A percentile compares a stretch with the other conserved stretches of the same genome.
Evolutionary conservation across 352 stramenopile species (phyloP).

Genomic region (Globisporangium recalcitrans): DNA sequence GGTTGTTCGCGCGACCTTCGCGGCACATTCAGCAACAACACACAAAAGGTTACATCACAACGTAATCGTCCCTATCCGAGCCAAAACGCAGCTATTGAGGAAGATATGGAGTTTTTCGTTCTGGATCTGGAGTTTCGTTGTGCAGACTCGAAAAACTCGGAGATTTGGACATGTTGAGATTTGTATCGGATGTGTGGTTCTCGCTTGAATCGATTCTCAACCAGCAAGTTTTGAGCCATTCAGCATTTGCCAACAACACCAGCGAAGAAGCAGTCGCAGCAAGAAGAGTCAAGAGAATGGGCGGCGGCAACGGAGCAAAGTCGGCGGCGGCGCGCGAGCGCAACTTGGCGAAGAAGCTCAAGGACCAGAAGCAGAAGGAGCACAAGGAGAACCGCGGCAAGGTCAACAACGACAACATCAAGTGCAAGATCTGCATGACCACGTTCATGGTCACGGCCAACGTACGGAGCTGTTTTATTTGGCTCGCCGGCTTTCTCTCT

Average conservation of each 20-base stretch:
- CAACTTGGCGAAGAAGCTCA: slow-evolving; percentile 84
- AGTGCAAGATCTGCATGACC: slow-evolving; percentile 88
- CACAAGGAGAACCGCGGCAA: slow-evolving; percentile 77
- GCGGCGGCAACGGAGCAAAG: slow-evolving; percentile 82
- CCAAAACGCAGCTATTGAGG: no score
- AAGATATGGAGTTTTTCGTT: no score
- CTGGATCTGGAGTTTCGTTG: no score
- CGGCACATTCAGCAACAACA: background rate
- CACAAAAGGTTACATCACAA: no score
- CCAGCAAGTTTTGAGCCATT: background rate
- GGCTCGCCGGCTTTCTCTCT: background rate
- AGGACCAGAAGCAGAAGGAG: slow-evolving; percentile 77
- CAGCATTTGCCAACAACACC: background rate
- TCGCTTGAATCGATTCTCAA: no score
- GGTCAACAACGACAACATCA: slow-evolving; percentile 70
- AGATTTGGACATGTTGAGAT: no score
- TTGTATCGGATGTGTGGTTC: no score
- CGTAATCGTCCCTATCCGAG: no score
- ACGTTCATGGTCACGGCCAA: slow-evolving; percentile 84
- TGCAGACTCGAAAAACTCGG: no score
- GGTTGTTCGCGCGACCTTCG: background rate
- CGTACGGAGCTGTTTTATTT: slow-evolving; percentile 40
- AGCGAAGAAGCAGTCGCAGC: background rate
- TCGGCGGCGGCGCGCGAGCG: slow-evolving; percentile 72
- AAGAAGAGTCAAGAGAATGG: slow-evolving; percentile 30